These are phyloP conservation scores for Claviceps spartinae DNA, from an alignment of 2,329 filamentous ascomycete species.

Conservation along the genomic window DNA sequence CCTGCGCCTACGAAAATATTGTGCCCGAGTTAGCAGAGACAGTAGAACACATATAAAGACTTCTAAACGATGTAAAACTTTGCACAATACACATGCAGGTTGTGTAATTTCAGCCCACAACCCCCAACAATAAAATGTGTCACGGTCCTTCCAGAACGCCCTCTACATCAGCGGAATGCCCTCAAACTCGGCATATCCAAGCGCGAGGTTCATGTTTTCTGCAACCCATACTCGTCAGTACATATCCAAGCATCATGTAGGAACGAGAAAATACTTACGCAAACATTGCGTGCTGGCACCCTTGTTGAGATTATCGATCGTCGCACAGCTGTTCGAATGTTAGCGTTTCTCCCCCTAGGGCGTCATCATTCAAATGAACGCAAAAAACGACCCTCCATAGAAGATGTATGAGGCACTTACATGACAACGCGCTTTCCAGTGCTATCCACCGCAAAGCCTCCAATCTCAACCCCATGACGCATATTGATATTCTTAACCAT, in stretches of 20 bases:
- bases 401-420: conserved; percentile 24
- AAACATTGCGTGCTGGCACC: conserved; percentile 86
- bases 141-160: neutral
- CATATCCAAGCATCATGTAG: too few relatives aligned
- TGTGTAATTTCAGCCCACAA: too few relatives aligned
- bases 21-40: too few relatives aligned
- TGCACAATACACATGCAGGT: too few relatives aligned
- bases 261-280: conserved; percentile 47
- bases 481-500: conserved; percentile 72
- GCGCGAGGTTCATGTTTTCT: conserved; percentile 91
- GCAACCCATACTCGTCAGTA: conserved; percentile 24
- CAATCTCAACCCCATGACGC: conserved; percentile 85
- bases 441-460: conserved; percentile 86
- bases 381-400: neutral
- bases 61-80: too few relatives aligned
- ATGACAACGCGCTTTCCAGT: conserved; percentile 86
- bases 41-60: too few relatives aligned
- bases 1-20: too few relatives aligned
- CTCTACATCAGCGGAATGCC: conserved; percentile 54
- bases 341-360: conserved; percentile 1
- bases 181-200: conserved; percentile 79
- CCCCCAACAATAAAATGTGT: too few relatives aligned
- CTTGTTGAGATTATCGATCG: conserved; percentile 89
- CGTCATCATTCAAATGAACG: neutral
- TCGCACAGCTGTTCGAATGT: conserved; percentile 38